Conservation (phyloP, 1,284 basidiomycete genomes). For the Filobasidium uniguttulatum region DNA sequence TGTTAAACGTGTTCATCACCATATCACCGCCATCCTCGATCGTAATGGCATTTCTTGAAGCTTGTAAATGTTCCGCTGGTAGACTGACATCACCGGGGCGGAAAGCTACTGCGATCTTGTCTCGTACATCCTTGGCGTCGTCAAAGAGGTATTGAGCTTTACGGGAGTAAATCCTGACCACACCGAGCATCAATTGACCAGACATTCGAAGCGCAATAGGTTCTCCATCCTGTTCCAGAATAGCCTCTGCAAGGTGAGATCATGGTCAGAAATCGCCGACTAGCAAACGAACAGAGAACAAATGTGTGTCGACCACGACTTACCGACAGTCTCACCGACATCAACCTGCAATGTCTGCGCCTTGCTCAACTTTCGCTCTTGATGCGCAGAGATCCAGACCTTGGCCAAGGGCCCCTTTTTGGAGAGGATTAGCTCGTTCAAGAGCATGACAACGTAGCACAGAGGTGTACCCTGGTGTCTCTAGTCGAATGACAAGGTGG, state of each 20-base stretch:
- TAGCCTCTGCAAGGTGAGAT: slow-evolving; percentile 49
- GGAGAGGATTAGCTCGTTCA: slow-evolving; percentile 81
- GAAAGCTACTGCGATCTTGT: slow-evolving; percentile 94
- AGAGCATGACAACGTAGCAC: slow-evolving; percentile 51
- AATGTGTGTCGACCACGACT: slow-evolving; percentile 27
- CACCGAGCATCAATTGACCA: slow-evolving; percentile 86
- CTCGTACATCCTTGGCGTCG: slow-evolving; percentile 89
- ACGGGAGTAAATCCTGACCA: slow-evolving; percentile 91
- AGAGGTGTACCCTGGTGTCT: too few relatives aligned
- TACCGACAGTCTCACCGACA: slow-evolving; percentile 83
- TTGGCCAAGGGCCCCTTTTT: slow-evolving; percentile 86
- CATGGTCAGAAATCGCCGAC: neutral
- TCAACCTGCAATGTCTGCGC: slow-evolving; percentile 84
- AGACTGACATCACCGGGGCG: slow-evolving; percentile 85
- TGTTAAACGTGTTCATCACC: slow-evolving; percentile 5
- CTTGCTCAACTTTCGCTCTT: slow-evolving; percentile 95
- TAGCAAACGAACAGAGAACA: neutral
- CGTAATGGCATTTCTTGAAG: slow-evolving; percentile 54
- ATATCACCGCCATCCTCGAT: slow-evolving; percentile 31
- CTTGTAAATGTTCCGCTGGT: slow-evolving; percentile 80
- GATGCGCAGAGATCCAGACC: slow-evolving; percentile 98
- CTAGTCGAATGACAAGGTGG: too few relatives aligned
- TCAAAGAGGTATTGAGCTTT: slow-evolving; percentile 96
- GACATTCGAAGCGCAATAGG: slow-evolving; percentile 84
- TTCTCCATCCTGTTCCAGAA: slow-evolving; percentile 61